Base-by-base conservation (phyloP, 75 land plant species). In the Cryptomeria japonica region DNA sequence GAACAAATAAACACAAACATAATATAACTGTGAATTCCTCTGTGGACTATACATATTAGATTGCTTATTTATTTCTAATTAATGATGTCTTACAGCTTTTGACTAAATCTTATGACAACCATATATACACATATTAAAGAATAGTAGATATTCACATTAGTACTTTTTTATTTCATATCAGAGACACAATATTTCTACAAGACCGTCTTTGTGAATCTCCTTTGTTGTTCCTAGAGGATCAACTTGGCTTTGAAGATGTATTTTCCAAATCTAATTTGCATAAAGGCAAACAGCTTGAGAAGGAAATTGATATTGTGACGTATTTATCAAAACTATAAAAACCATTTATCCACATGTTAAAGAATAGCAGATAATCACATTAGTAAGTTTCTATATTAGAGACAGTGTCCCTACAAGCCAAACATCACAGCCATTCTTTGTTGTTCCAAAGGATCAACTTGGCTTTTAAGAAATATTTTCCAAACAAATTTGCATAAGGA, bases 1-100 rank as follows among this genome's bases (percentile, higher is more conserved):
- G 94, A 16, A 85, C 41, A 92, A 41, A 84, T 68, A 91, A 90
- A 19, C 22, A 28, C 31, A 49, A 88, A 86, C 44, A 76, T 25
- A 41, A 68, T 34, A 4, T 14, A 13, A n/a, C 41, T 41, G 64
- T 85, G 25, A 53, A 56, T 75, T 41, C n/a, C 28, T 41, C 13
- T 82, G 42, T 42, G 47, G 19, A 42, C 16, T 5, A 28, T 47
- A 82, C n/a, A 42, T 1, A 42, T 41, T 41, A 82, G 28, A 34
- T 41, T 41, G 31, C 47, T 25, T 75, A 34, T 11, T 75, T 34
- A 34, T 75, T 34, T 75, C 77, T 13, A 25, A 75, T 75, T 34
- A 75, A 32, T 34, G 38, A 13, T 34, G 13, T 75, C 77, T 32
- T 13, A 13, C 34, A 75, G 14, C 16, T 13, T 75, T 75, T 32